These are phyloP conservation scores for Eragrostis curvula DNA, from an alignment of 176 grass and related monocot species.

Conservation along the genomic window DNA sequence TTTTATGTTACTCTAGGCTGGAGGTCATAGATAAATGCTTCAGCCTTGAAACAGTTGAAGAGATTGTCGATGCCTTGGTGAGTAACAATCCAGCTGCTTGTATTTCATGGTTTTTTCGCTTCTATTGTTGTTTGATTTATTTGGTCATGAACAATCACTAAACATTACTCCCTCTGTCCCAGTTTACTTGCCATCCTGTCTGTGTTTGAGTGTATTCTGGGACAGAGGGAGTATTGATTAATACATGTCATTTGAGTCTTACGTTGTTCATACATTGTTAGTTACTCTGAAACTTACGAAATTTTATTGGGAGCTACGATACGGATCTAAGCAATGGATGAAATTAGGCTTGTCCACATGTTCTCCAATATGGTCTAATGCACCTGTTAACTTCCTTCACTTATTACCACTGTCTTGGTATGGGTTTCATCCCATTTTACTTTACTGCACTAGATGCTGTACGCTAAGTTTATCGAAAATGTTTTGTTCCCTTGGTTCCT, in stretches of 20 bases:
- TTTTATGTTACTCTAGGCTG: conserved; percentile 58
- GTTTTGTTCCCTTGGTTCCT: neutral
- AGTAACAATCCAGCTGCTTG: conserved; percentile 37
- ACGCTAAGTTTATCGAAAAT: neutral
- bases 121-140: conserved; percentile 11
- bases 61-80: conserved; percentile 90
- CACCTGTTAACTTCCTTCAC: neutral
- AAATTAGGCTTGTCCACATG: neutral
- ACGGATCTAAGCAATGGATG: neutral
- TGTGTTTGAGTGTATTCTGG: too few species aligned
- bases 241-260: neutral
- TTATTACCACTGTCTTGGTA: neutral
- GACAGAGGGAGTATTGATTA: too few species aligned
- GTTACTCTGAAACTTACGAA: neutral
- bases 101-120: neutral
- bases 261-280: neutral
- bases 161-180: too few species aligned
- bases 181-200: too few species aligned
- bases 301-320: neutral
- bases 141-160: neutral
- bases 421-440: neutral
- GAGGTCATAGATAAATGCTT: conserved; percentile 95
- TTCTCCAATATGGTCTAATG: neutral
- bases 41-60: conserved; percentile 81
- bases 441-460: neutral